Conservation (phyloP, 495 filamentous ascomycete species). For the Lasiosphaeria hispida region DNA sequence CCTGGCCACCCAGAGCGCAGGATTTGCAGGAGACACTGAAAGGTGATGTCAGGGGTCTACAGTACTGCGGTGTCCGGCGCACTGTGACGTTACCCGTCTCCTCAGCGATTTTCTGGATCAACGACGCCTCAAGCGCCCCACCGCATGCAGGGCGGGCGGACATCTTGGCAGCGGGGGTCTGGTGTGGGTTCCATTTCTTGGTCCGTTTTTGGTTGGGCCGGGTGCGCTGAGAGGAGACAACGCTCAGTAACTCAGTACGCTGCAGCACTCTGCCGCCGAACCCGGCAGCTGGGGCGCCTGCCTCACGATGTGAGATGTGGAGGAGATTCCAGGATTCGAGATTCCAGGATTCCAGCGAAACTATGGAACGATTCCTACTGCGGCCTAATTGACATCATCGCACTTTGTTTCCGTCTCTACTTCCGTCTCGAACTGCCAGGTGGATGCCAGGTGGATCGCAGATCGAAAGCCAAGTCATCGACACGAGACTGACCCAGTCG, state of each 20-base stretch:
- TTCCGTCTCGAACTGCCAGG: too few species aligned
- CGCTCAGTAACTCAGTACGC: too few species aligned
- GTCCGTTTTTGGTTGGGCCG: not conserved
- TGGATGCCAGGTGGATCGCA: too few species aligned
- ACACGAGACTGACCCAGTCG: too few species aligned
- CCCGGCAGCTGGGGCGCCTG: conserved; percentile 7
- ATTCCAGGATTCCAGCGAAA: not conserved
- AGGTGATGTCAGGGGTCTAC: conserved; percentile 2
- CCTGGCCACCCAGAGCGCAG: not conserved
- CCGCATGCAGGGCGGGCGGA: too few species aligned
- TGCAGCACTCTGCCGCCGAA: conserved; percentile 12
- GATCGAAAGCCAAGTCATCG: too few species aligned
- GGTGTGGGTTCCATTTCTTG: too few species aligned
- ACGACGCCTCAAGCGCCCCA: too few species aligned
- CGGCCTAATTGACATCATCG: not conserved
- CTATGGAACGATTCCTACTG: not conserved
- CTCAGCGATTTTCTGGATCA: too few species aligned
- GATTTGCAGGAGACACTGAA: not conserved
- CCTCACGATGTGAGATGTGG: not conserved
- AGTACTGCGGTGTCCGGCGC: too few species aligned
- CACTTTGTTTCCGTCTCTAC: not conserved
- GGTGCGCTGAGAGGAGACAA: not conserved
- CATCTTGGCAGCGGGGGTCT: too few species aligned
- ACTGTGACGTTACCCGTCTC: too few species aligned
- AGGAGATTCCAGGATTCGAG: not conserved